Percentiles rank a stretch among this genome's conserved stretches.
Conservation (phyloP, 164 flowering plant species). For the Stephania cephalantha region DNA sequence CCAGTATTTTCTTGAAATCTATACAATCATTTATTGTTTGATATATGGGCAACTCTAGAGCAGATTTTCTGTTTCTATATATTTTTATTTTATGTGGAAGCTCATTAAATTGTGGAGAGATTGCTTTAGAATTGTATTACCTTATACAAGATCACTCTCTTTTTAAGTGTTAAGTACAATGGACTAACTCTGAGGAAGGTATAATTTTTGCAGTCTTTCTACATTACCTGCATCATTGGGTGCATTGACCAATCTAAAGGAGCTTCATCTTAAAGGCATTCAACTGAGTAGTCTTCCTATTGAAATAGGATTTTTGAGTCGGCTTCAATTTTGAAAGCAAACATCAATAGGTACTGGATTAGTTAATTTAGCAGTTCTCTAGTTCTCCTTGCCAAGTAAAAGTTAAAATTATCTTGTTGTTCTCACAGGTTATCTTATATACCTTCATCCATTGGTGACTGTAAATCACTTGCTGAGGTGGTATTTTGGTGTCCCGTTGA, state of each 20-base stretch:
- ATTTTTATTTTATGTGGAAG: too few species aligned
- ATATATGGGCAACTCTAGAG: not conserved
- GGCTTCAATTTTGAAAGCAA: conserved; percentile 60
- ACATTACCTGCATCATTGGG: conserved; percentile 64
- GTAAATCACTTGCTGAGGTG: conserved; percentile 33
- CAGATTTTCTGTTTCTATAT: too few species aligned
- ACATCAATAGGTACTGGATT: conserved; percentile 54
- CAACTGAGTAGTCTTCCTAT: conserved; percentile 55
- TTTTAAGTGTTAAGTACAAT: not conserved
- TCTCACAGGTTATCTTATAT: conserved; percentile 23
- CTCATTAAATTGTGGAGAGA: not conserved
- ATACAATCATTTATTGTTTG: not conserved
- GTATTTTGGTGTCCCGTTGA: not conserved
- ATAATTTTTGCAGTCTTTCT: conserved; percentile 46
- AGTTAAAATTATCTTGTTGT: conserved; percentile 3
- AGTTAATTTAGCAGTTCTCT: not conserved
- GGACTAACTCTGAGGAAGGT: conserved; percentile 3
- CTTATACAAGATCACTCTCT: not conserved
- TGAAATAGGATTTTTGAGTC: conserved; percentile 59
- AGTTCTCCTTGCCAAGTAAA: not conserved
- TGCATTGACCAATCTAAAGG: conserved; percentile 46
- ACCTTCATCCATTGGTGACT: conserved; percentile 27
- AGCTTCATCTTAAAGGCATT: conserved; percentile 57
- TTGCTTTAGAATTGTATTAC: not conserved
- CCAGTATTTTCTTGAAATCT: not conserved